phyloP scores from a whole-genome alignment of 306 rosid genomes.

The Vigna nakashimae region DNA sequence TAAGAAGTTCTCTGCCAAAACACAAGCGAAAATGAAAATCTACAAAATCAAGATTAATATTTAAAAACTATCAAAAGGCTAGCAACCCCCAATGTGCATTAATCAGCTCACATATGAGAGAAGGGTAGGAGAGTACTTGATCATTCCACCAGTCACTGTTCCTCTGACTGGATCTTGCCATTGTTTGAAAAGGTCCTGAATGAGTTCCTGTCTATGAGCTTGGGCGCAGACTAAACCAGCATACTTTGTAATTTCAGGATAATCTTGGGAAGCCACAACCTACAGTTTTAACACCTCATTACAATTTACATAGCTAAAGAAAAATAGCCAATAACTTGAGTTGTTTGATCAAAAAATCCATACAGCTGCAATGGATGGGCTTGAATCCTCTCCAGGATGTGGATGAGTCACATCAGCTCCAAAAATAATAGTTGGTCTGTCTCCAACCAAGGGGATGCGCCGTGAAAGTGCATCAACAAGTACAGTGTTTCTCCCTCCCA shows the following conservation, averaged over 20 bases:
- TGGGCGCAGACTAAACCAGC: conserved; percentile 98
- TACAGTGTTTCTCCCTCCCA: conserved; percentile 95
- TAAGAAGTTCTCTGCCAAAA: conserved; percentile 80
- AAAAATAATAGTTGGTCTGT: conserved; percentile 92
- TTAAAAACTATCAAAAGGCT: not conserved
- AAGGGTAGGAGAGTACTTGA: conserved; percentile 61
- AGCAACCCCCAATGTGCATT: not conserved
- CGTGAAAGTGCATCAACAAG: conserved; percentile 94
- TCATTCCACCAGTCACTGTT: conserved; percentile 91
- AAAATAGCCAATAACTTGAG: not conserved
- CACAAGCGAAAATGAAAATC: not conserved
- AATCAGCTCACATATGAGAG: not conserved
- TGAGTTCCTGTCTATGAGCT: conserved; percentile 96
- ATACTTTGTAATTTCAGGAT: conserved; percentile 97
- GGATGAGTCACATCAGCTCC: conserved; percentile 99
- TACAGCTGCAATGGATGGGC: conserved; percentile 98
- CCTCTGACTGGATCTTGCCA: conserved; percentile 98
- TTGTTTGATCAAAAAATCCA: conserved; percentile 35
- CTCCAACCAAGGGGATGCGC: conserved; percentile 90
- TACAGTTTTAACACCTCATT: conserved; percentile 20
- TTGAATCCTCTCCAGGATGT: conserved; percentile 98
- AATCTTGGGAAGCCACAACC: conserved; percentile 99
- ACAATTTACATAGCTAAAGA: not conserved
- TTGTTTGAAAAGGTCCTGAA: conserved; percentile 86
- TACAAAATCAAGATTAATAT: not conserved